Conservation (phyloP, 2,329 filamentous ascomycete species). For the Scedosporium minutisporum region DNA sequence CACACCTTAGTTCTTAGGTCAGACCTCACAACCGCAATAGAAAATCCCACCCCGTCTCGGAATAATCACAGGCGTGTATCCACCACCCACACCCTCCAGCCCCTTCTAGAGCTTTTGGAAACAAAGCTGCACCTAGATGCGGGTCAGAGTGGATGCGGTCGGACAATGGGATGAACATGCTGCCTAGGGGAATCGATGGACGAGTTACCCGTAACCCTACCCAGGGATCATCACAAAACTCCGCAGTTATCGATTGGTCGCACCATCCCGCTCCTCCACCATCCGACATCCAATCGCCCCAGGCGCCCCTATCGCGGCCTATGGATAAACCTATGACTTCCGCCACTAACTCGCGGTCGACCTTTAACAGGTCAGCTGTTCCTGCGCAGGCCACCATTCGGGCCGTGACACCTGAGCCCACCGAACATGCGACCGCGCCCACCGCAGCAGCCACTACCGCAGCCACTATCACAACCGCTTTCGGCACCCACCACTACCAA, state of each 20-base stretch:
- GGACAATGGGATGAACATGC: constrained; percentile 35
- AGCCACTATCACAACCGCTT: constrained; percentile 3
- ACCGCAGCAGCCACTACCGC: constrained; percentile 10
- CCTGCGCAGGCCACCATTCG: constrained; percentile 34
- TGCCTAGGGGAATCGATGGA: constrained; percentile 36
- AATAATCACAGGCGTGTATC: background rate
- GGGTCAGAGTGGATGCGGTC: constrained; percentile 25
- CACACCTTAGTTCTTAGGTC: background rate
- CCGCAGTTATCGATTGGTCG: background rate
- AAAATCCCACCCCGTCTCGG: no score
- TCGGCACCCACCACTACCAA: background rate
- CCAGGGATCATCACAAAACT: constrained; percentile 2
- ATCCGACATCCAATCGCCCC: background rate
- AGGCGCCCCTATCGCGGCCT: constrained; percentile 5
- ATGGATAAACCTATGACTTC: constrained; percentile 23
- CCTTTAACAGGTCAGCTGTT: constrained; percentile 13
- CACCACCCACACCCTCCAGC: constrained; percentile 7
- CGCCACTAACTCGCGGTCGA: constrained; percentile 23
- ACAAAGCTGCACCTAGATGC: constrained; percentile 19
- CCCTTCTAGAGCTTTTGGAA: background rate
- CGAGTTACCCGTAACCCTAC: constrained; percentile 13
- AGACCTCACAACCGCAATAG: no score
- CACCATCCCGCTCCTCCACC: background rate
- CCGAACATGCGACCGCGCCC: constrained; percentile 20
- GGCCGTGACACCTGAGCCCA: constrained; percentile 55